Evolutionary conservation across 129 eudicot species (phyloP).

Genomic region (Heracleum sosnowskyi): DNA sequence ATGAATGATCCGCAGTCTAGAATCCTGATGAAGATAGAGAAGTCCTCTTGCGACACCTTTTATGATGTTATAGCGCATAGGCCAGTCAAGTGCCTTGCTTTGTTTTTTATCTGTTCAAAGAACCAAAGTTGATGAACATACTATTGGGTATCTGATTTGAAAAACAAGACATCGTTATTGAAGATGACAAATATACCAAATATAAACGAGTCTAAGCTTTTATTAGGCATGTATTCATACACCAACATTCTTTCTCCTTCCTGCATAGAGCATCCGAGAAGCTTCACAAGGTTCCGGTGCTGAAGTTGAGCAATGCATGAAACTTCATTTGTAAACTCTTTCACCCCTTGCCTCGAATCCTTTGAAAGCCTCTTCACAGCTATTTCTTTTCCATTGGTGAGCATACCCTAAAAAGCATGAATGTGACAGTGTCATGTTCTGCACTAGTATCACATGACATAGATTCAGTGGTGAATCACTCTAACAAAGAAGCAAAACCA

Average conservation of each 20-base stretch:
- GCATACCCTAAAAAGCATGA: not conserved
- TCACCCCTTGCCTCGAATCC: conserved; percentile 20
- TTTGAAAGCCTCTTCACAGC: conserved; percentile 29
- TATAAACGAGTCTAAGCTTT: conserved; percentile 20
- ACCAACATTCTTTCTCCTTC: conserved; percentile 16
- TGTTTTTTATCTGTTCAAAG: not conserved
- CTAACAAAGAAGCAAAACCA: not conserved
- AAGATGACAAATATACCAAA: conserved; percentile 10
- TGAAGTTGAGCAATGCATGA: conserved; percentile 20
- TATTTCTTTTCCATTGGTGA: conserved; percentile 12
- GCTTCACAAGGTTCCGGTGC: conserved; percentile 22
- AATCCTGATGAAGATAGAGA: conserved; percentile 32
- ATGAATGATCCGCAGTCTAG: conserved; percentile 26
- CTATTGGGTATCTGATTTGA: not conserved
- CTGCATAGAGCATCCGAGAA: conserved; percentile 18
- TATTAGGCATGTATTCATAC: conserved; percentile 26
- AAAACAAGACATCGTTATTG: not conserved
- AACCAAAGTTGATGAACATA: no score
- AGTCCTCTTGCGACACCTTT: conserved; percentile 20
- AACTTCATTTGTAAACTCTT: conserved; percentile 26
- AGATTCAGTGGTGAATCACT: not conserved
- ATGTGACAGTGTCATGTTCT: not conserved
- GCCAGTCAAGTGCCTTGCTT: conserved; percentile 12
- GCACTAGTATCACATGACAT: not conserved
- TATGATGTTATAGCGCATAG: conserved; percentile 8